These are phyloP conservation scores for Berkeleyomyces rouxiae DNA, from an alignment of 2,329 filamentous ascomycete genomes.

Conservation along the genomic window DNA sequence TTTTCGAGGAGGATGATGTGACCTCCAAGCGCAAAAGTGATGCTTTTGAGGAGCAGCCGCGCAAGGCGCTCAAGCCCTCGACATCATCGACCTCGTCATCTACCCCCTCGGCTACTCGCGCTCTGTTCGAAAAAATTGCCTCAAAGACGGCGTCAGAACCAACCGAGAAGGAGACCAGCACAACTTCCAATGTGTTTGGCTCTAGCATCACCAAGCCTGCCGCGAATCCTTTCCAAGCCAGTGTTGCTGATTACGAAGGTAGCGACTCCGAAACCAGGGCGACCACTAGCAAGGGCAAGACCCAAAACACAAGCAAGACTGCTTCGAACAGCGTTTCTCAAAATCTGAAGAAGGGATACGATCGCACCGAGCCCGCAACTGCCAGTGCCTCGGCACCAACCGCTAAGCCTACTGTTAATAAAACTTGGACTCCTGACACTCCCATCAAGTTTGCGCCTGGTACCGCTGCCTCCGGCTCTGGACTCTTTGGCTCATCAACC, in stretches of 20 bases:
- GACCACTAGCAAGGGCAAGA: constrained; percentile 10
- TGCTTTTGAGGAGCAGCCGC: constrained; percentile 31
- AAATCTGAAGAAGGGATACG: constrained; percentile 32
- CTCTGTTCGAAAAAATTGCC: constrained; percentile 40
- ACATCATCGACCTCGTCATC: constrained; percentile 33
- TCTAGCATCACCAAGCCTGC: constrained; percentile 21
- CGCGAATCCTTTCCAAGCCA: constrained; percentile 42
- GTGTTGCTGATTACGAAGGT: constrained; percentile 24
- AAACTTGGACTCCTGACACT: constrained; percentile 32
- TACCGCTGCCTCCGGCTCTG: constrained; percentile 15
- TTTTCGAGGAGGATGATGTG: constrained; percentile 24
- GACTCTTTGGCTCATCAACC: constrained; percentile 14
- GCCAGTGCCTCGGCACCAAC: constrained; percentile 15
- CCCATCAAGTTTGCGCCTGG: constrained; percentile 38
- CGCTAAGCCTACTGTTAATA: constrained; percentile 24
- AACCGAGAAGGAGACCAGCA: constrained; percentile 14
- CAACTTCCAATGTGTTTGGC: constrained; percentile 22
- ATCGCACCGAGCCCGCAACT: constrained; percentile 31
- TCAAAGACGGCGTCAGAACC: constrained; percentile 10
- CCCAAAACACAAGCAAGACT: constrained; percentile 21
- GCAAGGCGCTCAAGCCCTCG: constrained; percentile 32
- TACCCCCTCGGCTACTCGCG: constrained; percentile 35
- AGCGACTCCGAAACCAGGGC: constrained; percentile 31
- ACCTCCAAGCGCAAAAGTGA: constrained; percentile 21
- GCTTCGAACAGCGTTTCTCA: constrained; percentile 32